These are phyloP conservation scores for Vitis amurensis DNA, from an alignment of 164 flowering plant species.

Conservation along the genomic window DNA sequence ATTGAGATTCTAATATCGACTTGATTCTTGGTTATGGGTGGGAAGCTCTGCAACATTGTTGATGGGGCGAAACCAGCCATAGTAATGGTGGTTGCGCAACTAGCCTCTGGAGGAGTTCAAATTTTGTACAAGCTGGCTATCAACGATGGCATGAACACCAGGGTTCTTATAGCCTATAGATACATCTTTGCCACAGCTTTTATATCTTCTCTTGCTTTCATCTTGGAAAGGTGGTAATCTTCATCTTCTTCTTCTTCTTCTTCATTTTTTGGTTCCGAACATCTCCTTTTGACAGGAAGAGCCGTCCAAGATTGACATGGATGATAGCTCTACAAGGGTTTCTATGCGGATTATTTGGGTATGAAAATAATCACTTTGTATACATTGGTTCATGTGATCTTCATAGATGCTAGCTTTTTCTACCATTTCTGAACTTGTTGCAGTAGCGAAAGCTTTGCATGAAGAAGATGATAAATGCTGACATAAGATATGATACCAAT, in stretches of 20 bases:
- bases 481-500: no score
- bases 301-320: constrained; percentile 55
- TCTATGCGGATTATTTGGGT: constrained; percentile 70
- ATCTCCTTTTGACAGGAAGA: constrained; percentile 36
- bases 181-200: constrained; percentile 51
- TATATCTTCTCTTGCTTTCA: constrained; percentile 54
- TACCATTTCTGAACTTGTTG: no score
- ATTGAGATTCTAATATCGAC: no score
- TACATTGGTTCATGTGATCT: no score
- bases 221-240: constrained; percentile 49
- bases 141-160: constrained; percentile 53
- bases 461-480: no score
- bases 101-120: constrained; percentile 41
- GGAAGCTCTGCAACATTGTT: no score
- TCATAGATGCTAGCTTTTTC: no score
- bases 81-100: constrained; percentile 55
- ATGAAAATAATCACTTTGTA: neutral
- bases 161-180: constrained; percentile 63
- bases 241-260: neutral
- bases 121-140: constrained; percentile 54
- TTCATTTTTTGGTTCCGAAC: neutral
- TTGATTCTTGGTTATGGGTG: no score
- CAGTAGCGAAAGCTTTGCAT: no score
- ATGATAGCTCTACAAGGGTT: constrained; percentile 43
- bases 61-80: constrained; percentile 27